phyloP scores from a whole-genome alignment of 805 yeast genomes.

The Saccharomycodes ludwigii region DNA sequence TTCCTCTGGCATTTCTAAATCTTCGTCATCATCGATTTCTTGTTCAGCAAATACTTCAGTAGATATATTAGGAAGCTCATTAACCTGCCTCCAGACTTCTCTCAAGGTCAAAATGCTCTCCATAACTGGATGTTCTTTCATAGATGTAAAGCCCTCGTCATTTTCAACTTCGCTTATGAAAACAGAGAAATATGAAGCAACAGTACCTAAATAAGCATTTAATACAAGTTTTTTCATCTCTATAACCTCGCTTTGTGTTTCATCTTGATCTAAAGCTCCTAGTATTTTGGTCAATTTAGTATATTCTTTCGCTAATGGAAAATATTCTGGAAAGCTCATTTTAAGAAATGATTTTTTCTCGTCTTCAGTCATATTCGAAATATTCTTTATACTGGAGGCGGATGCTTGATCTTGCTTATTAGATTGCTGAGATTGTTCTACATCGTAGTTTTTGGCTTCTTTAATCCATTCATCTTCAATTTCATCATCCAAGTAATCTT shows the following conservation, averaged over 20 bases:
- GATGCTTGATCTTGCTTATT: slow-evolving; percentile 19
- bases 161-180: slow-evolving; percentile 43
- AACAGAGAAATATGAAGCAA: slow-evolving; percentile 68
- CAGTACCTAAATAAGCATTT: slow-evolving; percentile 65
- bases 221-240: slow-evolving; percentile 56
- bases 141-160: slow-evolving; percentile 42
- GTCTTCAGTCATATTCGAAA: slow-evolving; percentile 36
- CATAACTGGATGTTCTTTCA: slow-evolving; percentile 89
- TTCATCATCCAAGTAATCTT: slow-evolving; percentile 62
- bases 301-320: slow-evolving; percentile 61
- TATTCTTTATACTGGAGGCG: slow-evolving; percentile 29
- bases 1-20: slow-evolving; percentile 12
- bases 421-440: slow-evolving; percentile 25
- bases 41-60: too few relatives aligned
- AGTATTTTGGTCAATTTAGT: slow-evolving; percentile 30
- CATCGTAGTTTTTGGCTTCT: slow-evolving; percentile 36
- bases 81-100: slow-evolving; percentile 84
- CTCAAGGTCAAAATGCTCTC: slow-evolving; percentile 68
- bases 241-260: slow-evolving; percentile 23
- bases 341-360: slow-evolving; percentile 43
- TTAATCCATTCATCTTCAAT: slow-evolving; percentile 65
- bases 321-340: slow-evolving; percentile 69
- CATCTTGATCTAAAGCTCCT: slow-evolving; percentile 22
- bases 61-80: slow-evolving; percentile 35
- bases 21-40: slow-evolving; percentile 10